Evolutionary conservation across 345 rosid genomes (phyloP).

Genomic region (Toxicodendron radicans): DNA sequence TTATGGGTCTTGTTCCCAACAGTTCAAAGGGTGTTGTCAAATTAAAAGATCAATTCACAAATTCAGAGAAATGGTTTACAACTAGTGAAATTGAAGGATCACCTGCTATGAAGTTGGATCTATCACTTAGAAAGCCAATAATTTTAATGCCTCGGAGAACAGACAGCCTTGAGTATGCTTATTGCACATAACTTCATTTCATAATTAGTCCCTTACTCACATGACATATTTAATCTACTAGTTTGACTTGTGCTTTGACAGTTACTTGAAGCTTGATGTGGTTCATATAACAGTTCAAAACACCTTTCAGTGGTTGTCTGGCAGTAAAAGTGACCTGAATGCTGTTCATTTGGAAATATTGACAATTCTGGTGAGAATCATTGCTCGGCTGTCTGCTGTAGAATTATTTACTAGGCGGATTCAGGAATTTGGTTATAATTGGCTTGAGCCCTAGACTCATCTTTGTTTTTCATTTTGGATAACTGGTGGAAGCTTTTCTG

Average conservation of each 20-base stretch:
- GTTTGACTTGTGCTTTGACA: slow-evolving; percentile 37
- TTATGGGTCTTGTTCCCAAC: slow-evolving; percentile 86
- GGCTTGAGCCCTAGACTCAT: not conserved
- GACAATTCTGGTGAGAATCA: slow-evolving; percentile 74
- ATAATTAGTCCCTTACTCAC: not conserved
- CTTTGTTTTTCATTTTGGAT: not conserved
- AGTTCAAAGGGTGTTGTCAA: slow-evolving; percentile 65
- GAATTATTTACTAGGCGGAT: slow-evolving; percentile 6
- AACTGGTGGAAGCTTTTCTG: not conserved
- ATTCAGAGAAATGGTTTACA: slow-evolving; percentile 88
- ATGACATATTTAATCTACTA: slow-evolving; percentile 13
- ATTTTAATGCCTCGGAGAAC: slow-evolving; percentile 95
- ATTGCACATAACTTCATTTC: slow-evolving; percentile 18
- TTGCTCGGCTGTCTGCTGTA: not conserved
- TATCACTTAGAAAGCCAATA: slow-evolving; percentile 88
- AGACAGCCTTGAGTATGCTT: slow-evolving; percentile 84
- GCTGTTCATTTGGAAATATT: slow-evolving; percentile 84
- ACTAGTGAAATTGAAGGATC: slow-evolving; percentile 91
- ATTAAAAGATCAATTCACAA: slow-evolving; percentile 79
- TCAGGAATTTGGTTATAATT: not conserved
- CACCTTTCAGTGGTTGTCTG: slow-evolving; percentile 82
- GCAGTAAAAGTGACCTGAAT: slow-evolving; percentile 68
- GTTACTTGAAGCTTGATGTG: slow-evolving; percentile 95
- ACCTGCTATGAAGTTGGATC: slow-evolving; percentile 88
- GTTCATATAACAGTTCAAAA: slow-evolving; percentile 86